Percentiles rank a stretch among this genome's conserved stretches.
Conservation (phyloP, 768 basidiomycete genomes). For the Naganishia antarctica region DNA sequence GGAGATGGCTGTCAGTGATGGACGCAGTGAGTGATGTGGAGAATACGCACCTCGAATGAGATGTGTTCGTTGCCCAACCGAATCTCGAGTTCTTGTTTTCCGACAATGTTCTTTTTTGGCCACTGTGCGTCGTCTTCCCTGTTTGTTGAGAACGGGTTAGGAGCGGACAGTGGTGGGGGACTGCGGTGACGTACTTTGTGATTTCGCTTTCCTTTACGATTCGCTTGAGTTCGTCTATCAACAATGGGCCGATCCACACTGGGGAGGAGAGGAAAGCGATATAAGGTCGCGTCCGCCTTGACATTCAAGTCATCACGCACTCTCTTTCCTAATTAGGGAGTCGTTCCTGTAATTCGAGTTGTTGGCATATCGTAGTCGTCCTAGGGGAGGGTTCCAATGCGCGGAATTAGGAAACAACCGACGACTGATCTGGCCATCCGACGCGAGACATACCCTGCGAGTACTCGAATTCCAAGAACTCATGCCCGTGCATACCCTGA, state of each 20-base stretch:
- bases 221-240: slow-evolving; percentile 88
- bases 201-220: slow-evolving; percentile 92
- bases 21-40: not conserved
- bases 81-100: slow-evolving; percentile 96
- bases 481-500: slow-evolving; percentile 94
- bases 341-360: slow-evolving; percentile 99
- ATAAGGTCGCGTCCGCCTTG: slow-evolving; percentile 26
- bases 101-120: slow-evolving; percentile 99
- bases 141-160: slow-evolving; percentile 25
- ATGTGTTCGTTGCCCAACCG: slow-evolving; percentile 91
- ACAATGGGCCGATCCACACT: slow-evolving; percentile 94
- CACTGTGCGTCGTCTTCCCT: slow-evolving; percentile 98
- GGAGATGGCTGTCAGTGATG: not conserved
- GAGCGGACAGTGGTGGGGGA: too few relatives aligned
- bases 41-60: slow-evolving; percentile 71
- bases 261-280: slow-evolving; percentile 28
- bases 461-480: slow-evolving; percentile 98
- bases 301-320: slow-evolving; percentile 55
- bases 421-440: too few relatives aligned
- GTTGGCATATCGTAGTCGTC: slow-evolving; percentile 89
- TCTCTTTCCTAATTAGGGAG: slow-evolving; percentile 96
- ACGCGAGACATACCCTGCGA: slow-evolving; percentile 65
- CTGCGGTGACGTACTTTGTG: slow-evolving; percentile 77
- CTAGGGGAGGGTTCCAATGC: slow-evolving; percentile 25
- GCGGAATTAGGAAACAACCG: not conserved